phyloP scores from a whole-genome alignment of 192 early-diverging fungal species.

The Mortierella hygrophila region DNA sequence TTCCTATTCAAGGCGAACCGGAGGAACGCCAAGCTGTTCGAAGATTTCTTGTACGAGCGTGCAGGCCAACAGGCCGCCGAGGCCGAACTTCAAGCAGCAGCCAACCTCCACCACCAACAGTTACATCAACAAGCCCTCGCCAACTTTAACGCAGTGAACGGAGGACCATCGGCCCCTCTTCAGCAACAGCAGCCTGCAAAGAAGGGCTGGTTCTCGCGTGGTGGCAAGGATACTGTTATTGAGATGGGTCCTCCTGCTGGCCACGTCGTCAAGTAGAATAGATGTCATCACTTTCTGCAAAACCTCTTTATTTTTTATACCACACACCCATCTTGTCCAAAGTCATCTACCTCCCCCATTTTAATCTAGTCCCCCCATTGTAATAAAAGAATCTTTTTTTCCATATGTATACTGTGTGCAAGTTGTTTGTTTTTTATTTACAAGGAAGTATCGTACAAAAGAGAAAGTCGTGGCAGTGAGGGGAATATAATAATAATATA shows the following conservation, averaged over 20 bases:
- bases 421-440: background rate
- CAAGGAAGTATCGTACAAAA: background rate
- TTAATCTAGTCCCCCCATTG: background rate
- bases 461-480: background rate
- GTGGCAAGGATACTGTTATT: background rate
- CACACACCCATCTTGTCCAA: background rate
- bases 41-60: constrained; percentile 58
- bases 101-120: background rate
- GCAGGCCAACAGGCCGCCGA: constrained; percentile 22
- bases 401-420: background rate
- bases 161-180: background rate
- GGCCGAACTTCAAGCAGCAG: constrained; percentile 5
- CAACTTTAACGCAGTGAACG: background rate
- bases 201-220: background rate
- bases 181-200: constrained; percentile 8
- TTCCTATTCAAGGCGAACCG: constrained; percentile 65
- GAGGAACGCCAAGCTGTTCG: constrained; percentile 64
- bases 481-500: background rate
- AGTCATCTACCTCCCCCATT: background rate
- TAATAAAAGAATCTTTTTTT: background rate
- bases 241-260: too few species aligned
- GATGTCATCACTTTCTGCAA: too few species aligned
- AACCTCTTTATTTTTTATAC: too few species aligned
- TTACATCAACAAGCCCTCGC: background rate
- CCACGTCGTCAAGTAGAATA: too few species aligned